Evolutionary conservation across 148 eudicot genomes (phyloP), one percentile per base, ranked within the genome.

Genomic region (Mesembryanthemum crystallinum): DNA sequence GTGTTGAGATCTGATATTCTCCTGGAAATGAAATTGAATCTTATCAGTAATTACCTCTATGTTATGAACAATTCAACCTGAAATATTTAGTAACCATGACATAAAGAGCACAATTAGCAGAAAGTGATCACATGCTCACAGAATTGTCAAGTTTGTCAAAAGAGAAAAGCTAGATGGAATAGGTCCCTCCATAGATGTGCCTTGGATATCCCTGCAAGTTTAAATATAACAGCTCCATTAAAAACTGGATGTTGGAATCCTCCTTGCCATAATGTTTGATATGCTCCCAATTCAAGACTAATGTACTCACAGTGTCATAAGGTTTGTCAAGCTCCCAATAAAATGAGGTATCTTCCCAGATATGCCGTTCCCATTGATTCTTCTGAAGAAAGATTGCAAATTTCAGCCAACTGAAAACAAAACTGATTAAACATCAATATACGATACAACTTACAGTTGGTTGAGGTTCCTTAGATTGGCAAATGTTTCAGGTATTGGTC

Each of bases 171-270:
- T 80, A 52, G 82, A 67, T 65, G 98, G 98, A 82, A 94, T 85
- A 10, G 98, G 95, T 69, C 97, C 97, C 85, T 87, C 85, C 89
- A 89, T 69, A 39, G 82, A 77, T 9, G 98, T 87, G 52, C 98
- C 98, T 81, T 88, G 93, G 83, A 94, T 64, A 82, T 89, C 81
- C 76, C 98, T 93, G 82, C 76, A 77, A 62, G 29, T 14, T 24
- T 8, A 4, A 20, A 27, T 39, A 21, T 17, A 28, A 54, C 45
- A 4, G 24, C 28, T 37, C 15, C 1, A 37, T 67, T 35, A 35
- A 42, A 23, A 60, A 35, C 61, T 25, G 20, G 15, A 62, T 13
- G 1, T 28, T 9, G 21, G 9, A 23, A 29, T 52, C 12, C 7
- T 57, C 12, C n/a, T 7, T 4, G 54, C 20, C 39, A 7, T 24